Evolutionary conservation across 2,329 filamentous ascomycete species (phyloP), one percentile per base, ranked within the genome.

Genomic region (Clonostachys chloroleuca): DNA sequence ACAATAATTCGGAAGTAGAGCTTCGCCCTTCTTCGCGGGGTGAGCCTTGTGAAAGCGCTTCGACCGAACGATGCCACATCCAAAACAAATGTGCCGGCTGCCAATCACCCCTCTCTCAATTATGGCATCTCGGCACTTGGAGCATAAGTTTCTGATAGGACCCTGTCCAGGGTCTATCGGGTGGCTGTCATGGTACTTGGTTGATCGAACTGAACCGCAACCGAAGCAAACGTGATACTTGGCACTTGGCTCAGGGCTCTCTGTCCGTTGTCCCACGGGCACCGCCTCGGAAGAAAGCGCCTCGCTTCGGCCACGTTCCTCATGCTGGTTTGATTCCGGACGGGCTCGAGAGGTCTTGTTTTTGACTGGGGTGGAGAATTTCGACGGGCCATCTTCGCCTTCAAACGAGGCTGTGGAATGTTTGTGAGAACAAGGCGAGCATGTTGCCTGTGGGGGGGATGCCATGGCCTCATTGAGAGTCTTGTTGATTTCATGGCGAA

Each of bases 81-180:
- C 52, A 39, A 62, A 69, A 55, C 75, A 78, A 17, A 75, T 66
- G 46, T 73, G 71, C 36, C 60, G 56, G 2, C 44, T 33, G 9
- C 57, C 52, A 10, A 55, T 50, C 34, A 59, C 43, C 2, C 56
- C 57, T 24, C 54, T 50, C 5, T 52, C 46, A 8, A 60, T 51
- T 17, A 46, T 53, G n/a, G 48, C 48, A 37, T 61, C 54, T 36
- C 63, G 62, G 47, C 68, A 71, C 6, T 52, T 50, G 37, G 58
- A 54, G 43, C 68, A 71, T 34, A 67, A 60, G 42, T 67, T 71
- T 40, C 60, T 50, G 18, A 62, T 52, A 5, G 55, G 52, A 12
- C 53, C 59, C 30, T 54, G 49, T 3, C 47, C 52, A 6, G 42
- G 37, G 10, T 45, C 17, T 5, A 65, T 45, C 5, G 67, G 65